These are phyloP conservation scores for Metschnikowia corniflorae DNA, from an alignment of 805 yeast species.

Conservation along the genomic window DNA sequence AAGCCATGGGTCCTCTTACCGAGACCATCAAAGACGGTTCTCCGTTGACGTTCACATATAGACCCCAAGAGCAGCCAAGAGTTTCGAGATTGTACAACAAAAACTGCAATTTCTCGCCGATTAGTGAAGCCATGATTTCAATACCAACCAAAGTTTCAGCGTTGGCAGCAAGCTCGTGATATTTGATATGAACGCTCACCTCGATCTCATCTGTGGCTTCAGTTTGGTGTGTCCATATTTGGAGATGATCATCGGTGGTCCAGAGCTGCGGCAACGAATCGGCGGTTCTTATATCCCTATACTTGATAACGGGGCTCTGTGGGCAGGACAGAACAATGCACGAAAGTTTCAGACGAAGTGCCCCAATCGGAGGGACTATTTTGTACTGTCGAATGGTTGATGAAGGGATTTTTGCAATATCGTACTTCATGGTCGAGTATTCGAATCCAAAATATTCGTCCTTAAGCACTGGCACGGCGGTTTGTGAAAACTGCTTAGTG, in stretches of 20 bases:
- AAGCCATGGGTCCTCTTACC: conserved; percentile 49
- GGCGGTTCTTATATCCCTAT: conserved; percentile 3
- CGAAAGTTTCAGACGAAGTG: not conserved
- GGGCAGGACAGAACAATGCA: conserved; percentile 1
- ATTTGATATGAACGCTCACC: conserved; percentile 37
- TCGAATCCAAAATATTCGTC: conserved; percentile 13
- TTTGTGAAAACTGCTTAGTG: conserved; percentile 1
- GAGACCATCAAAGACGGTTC: conserved; percentile 51
- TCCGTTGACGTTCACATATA: conserved; percentile 53
- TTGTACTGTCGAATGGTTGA: not conserved
- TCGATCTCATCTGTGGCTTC: not conserved
- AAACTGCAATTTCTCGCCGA: conserved; percentile 39
- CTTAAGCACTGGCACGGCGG: not conserved
- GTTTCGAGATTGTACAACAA: conserved; percentile 51
- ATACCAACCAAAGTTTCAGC: conserved; percentile 43
- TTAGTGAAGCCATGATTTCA: conserved; percentile 51
- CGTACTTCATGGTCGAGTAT: conserved; percentile 4
- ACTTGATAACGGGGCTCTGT: not conserved
- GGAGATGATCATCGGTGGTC: conserved; percentile 5
- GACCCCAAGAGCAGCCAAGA: conserved; percentile 55
- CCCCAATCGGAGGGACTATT: conserved; percentile 2
- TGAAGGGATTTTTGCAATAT: too few relatives aligned
- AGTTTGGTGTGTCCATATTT: conserved; percentile 8
- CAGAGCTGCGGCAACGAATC: conserved; percentile 2
- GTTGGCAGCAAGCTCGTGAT: conserved; percentile 30